Conservation (phyloP, 805 yeast genomes). For the Wickerhamomyces tratensis region DNA sequence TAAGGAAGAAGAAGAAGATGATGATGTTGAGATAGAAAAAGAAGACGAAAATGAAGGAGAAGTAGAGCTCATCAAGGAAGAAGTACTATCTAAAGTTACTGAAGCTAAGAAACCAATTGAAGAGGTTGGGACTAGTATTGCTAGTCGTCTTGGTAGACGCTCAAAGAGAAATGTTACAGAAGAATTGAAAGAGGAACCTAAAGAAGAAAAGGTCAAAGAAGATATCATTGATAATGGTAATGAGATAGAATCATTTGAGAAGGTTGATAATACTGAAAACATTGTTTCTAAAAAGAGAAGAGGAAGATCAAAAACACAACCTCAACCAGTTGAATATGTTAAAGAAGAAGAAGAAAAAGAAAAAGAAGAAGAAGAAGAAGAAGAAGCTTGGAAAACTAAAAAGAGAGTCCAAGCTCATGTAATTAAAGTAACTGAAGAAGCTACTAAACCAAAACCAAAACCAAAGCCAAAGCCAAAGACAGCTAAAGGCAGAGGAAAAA, state of each 20-base stretch:
- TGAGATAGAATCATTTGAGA: too few relatives aligned
- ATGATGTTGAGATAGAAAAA: background rate
- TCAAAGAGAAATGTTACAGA: background rate
- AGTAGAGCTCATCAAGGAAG: background rate
- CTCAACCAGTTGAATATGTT: too few relatives aligned
- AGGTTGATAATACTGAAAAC: too few relatives aligned
- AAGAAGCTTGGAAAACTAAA: background rate
- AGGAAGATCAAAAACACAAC: too few relatives aligned
- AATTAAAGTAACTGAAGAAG: background rate
- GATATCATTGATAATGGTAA: too few relatives aligned
- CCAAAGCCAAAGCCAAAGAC: background rate
- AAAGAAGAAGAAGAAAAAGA: background rate
- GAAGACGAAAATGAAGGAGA: conserved; percentile 1
- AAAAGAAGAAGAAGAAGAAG: background rate
- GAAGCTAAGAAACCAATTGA: conserved; percentile 1
- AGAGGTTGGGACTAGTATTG: background rate
- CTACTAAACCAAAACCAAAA: conserved; percentile 4
- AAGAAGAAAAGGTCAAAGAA: background rate
- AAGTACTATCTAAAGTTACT: too few relatives aligned
- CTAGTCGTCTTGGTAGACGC: too few relatives aligned
- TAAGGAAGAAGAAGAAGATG: background rate
- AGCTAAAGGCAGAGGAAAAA: background rate
- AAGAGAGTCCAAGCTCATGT: conserved; percentile 1
- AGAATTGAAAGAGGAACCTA: background rate
- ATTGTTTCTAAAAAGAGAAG: too few relatives aligned